Evolutionary conservation across 2,329 filamentous ascomycete genomes (phyloP), one percentile per base, ranked within the genome.

Genomic region (Nemania sp.): DNA sequence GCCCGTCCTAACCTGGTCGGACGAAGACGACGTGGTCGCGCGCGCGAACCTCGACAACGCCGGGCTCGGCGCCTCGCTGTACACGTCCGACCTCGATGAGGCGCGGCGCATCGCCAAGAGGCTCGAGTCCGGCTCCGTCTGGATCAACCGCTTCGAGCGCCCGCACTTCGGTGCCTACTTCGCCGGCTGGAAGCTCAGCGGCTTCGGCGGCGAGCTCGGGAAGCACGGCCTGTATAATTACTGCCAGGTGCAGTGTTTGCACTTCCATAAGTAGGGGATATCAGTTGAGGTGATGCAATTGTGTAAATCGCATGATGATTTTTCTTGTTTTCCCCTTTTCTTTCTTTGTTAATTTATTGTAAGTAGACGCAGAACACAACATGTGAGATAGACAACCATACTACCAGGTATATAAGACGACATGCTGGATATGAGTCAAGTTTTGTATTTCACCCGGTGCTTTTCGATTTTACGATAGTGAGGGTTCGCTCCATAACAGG

Each of bases 41-140:
- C 75, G 81, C 3, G 82, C 91, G 49, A 96, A 96, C 72, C 97
- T 93, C 80, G 97, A 99, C 80, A 94, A 91, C 69, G 78, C 81
- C 8, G 82, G 95, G 63, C 91, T 88, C 63, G 91, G 96, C 64
- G 89, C 86, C 49, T 82, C 81, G 0, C 77, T 87, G 0, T 87
- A 82, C 74, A 79, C 74, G 14, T 74, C 72, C 14, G 80, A 87
- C 52, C 51, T 81, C 1, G 69, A 68, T 1, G 71, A 75, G 3
- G 83, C 81, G 0, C 73, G 75, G 26, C 70, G 72, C 3, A 78
- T 87, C 36, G 83, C 80, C 0, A 66, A 75, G 23, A 73, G 77
- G 41, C 66, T 88, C 9, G 77, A 84, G 61, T 77, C 80, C 0
- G 84, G 84, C 0, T 78, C 71, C 9, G 79, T 87, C 1, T 86